Conservation (phyloP, 2,329 filamentous ascomycete species). For the Aureobasidium sp. region DNA sequence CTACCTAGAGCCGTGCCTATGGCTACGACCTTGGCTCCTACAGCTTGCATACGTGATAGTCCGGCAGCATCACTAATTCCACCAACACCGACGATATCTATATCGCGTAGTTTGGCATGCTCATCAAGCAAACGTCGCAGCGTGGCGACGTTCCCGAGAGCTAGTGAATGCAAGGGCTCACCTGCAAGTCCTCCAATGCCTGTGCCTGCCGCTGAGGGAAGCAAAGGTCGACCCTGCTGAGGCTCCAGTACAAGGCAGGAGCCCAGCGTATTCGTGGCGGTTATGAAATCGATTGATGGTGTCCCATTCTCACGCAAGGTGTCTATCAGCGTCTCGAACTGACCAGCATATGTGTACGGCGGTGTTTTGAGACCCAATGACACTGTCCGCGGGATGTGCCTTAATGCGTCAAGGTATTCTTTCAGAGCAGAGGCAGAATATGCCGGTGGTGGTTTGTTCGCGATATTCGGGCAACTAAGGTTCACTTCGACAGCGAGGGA, state of each 20-base stretch:
- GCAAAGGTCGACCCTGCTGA: conserved; percentile 24
- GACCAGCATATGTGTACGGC: conserved; percentile 63
- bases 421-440: conserved; percentile 50
- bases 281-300: conserved; percentile 58
- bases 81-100: conserved; percentile 64
- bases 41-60: conserved; percentile 57
- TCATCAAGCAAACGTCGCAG: conserved; percentile 54
- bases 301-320: conserved; percentile 39
- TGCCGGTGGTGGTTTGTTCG: conserved; percentile 60
- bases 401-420: conserved; percentile 49
- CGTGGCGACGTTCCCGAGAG: conserved; percentile 67
- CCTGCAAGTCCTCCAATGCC: conserved; percentile 68
- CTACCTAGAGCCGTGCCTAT: conserved; percentile 63
- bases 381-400: conserved; percentile 25
- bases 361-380: conserved; percentile 65
- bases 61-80: conserved; percentile 60
- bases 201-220: conserved; percentile 46
- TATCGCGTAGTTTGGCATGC: conserved; percentile 40
- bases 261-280: conserved; percentile 68
- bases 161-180: conserved; percentile 62
- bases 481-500: conserved; percentile 68
- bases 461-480: conserved; percentile 71
- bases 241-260: conserved; percentile 52
- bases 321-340: conserved; percentile 52
- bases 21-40: conserved; percentile 59